phyloP scores from a whole-genome alignment of 805 yeast genomes.

The Saccharomycopsis sp. region DNA sequence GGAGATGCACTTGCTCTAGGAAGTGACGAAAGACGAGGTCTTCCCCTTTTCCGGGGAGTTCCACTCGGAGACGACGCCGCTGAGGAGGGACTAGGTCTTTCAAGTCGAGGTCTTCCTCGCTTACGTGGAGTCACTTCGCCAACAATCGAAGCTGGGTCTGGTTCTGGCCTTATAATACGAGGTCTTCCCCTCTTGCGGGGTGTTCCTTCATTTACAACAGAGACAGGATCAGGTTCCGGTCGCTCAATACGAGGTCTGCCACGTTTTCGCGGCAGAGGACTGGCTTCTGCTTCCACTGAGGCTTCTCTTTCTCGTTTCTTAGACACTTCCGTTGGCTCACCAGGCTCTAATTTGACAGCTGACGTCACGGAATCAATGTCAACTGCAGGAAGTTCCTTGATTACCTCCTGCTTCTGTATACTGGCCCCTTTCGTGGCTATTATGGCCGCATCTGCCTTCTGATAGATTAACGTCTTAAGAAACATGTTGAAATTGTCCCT shows the following conservation, averaged over 20 bases:
- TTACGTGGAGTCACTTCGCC: constrained; percentile 24
- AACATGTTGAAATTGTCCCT: not conserved
- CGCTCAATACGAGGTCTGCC: not conserved
- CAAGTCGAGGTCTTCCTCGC: constrained; percentile 30
- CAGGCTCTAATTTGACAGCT: not conserved
- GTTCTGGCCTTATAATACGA: too few species aligned
- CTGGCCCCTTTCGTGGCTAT: not conserved
- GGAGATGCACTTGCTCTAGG: constrained; percentile 16
- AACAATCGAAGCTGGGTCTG: not conserved
- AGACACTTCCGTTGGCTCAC: not conserved
- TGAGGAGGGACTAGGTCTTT: constrained; percentile 27
- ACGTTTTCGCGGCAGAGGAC: not conserved
- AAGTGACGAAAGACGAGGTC: constrained; percentile 10
- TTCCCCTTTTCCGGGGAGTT: constrained; percentile 13
- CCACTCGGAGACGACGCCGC: constrained; percentile 10
- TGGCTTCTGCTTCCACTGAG: too few species aligned
- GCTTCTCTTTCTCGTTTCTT: not conserved
- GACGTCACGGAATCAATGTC: too few species aligned
- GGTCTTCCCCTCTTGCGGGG: not conserved
- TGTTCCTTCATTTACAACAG: too few species aligned
- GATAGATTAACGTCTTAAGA: not conserved
- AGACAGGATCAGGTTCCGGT: not conserved
- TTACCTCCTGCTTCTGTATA: not conserved
- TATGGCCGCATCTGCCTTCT: not conserved
- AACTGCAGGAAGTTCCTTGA: not conserved